Evolutionary conservation across 2,329 filamentous ascomycete species (phyloP).

Genomic region (Rutstroemia sp.): DNA sequence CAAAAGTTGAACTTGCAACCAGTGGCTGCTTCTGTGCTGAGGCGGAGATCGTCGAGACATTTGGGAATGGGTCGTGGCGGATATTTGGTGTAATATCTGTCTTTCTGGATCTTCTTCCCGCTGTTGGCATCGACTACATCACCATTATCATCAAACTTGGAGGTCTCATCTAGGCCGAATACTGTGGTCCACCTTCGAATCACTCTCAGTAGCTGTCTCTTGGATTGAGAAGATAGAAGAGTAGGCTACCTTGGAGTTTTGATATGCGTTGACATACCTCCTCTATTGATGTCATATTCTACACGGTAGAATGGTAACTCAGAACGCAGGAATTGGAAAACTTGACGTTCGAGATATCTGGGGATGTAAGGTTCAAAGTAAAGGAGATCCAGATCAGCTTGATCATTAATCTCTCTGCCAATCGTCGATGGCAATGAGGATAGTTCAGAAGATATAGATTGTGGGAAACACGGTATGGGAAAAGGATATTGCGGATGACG

Average conservation of each 20-base stretch:
- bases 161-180: conserved; percentile 55
- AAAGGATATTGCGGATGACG: conserved; percentile 43
- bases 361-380: conserved; percentile 71
- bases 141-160: conserved; percentile 44
- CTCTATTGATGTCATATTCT: conserved; percentile 63
- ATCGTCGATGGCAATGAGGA: conserved; percentile 42
- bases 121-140: conserved; percentile 39
- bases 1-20: conserved; percentile 69
- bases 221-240: neutral
- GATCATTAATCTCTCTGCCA: conserved; percentile 52
- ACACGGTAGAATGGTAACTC: conserved; percentile 71
- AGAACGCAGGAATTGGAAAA: conserved; percentile 66
- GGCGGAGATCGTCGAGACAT: conserved; percentile 58
- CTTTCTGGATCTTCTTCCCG: conserved; percentile 34
- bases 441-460: conserved; percentile 34
- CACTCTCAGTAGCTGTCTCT: conserved; percentile 24
- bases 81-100: conserved; percentile 48
- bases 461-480: conserved; percentile 39
- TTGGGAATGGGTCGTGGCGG: conserved; percentile 62
- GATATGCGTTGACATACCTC: conserved; percentile 54
- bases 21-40: conserved; percentile 57
- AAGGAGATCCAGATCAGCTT: conserved; percentile 63
- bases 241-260: conserved; percentile 39
- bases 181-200: conserved; percentile 54
- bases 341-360: conserved; percentile 41